phyloP scores from a whole-genome alignment of 2,329 filamentous ascomycete genomes.

The Falciphora oryzae region DNA sequence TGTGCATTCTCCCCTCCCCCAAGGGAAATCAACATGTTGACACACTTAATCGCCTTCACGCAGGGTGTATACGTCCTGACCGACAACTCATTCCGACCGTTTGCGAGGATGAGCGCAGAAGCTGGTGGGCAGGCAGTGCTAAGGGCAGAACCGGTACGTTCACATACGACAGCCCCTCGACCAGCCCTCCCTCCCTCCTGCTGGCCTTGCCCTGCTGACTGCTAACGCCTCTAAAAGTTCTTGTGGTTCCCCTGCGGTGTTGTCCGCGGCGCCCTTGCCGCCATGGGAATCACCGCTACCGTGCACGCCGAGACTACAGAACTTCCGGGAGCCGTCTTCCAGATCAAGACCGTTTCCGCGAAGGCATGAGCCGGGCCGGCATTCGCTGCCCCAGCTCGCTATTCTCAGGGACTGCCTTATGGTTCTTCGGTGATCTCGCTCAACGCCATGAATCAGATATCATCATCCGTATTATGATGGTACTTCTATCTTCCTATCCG shows the following conservation, averaged over 20 bases:
- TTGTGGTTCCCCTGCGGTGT: constrained; percentile 94
- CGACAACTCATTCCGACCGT: constrained; percentile 84
- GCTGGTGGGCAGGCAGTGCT: constrained; percentile 65
- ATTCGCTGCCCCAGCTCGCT: no score
- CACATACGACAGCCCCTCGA: no score
- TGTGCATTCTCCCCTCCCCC: neutral
- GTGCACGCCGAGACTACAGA: constrained; percentile 88
- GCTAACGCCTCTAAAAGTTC: constrained; percentile 50
- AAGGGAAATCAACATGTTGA: constrained; percentile 12
- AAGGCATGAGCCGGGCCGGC: constrained; percentile 45
- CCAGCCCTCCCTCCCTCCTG: neutral
- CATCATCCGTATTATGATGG: neutral
- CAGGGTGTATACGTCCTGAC: constrained; percentile 94
- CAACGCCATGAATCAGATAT: neutral
- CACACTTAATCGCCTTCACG: neutral
- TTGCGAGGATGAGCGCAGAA: constrained; percentile 84
- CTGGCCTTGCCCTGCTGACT: neutral
- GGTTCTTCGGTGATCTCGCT: neutral
- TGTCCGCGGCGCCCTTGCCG: constrained; percentile 86
- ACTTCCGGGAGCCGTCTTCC: constrained; percentile 84
- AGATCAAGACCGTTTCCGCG: constrained; percentile 77
- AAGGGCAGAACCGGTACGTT: constrained; percentile 71
- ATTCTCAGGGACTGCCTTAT: neutral
- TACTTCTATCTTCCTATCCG: neutral
- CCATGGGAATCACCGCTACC: constrained; percentile 81